phyloP scores from a whole-genome alignment of 176 grass and related monocot species.

The Oryza nivara region DNA sequence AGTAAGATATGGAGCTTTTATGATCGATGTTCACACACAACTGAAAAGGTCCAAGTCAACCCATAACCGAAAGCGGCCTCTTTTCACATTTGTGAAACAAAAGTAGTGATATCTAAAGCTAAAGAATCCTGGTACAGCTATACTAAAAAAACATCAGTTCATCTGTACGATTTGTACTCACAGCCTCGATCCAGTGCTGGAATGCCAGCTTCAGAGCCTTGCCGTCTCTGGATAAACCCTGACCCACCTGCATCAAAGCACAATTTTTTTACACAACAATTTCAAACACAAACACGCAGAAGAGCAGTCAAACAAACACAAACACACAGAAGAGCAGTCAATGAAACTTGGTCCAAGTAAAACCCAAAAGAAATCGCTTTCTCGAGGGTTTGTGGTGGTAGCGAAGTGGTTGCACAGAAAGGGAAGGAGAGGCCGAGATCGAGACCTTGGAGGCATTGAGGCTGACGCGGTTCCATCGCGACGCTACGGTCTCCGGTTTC shows the following conservation, averaged over 20 bases:
- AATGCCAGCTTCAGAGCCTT: conserved; percentile 85
- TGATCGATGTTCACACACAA: conserved; percentile 28
- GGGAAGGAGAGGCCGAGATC: background rate
- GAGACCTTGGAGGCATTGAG: conserved; percentile 86
- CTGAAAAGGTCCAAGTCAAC: conserved; percentile 37
- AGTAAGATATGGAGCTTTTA: background rate
- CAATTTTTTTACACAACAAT: background rate
- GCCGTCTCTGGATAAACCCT: conserved; percentile 70
- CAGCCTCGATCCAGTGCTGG: conserved; percentile 99
- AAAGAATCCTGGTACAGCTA: conserved; percentile 1
- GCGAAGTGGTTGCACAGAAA: background rate
- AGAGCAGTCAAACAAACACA: background rate
- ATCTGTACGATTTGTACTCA: conserved; percentile 57
- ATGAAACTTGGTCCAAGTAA: background rate
- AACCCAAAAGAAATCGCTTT: conserved; percentile 3
- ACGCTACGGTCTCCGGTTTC: conserved; percentile 71
- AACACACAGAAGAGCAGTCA: background rate
- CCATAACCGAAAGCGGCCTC: conserved; percentile 12
- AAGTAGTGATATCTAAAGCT: conserved; percentile 11
- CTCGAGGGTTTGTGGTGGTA: background rate
- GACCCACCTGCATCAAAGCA: conserved; percentile 62
- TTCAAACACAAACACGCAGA: background rate
- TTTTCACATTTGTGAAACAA: conserved; percentile 21
- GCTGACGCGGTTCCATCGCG: conserved; percentile 81
- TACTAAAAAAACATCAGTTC: background rate